These are phyloP conservation scores for Medakamo hakoo DNA, from an alignment of 139 green algal genomes.

Conservation along the genomic window DNA sequence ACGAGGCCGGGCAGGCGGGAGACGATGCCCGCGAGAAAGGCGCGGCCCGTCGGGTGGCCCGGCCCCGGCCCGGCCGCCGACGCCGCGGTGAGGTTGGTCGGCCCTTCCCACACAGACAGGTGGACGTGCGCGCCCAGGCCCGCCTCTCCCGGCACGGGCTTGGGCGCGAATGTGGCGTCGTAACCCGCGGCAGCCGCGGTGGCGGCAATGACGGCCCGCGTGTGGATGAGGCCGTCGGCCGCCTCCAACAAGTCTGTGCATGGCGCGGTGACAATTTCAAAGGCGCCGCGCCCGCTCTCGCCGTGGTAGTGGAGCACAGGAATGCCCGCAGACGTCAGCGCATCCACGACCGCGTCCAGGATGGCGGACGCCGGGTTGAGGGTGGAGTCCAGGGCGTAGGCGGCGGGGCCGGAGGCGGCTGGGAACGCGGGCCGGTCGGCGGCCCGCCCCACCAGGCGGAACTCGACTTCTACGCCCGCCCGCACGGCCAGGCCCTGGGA, in stretches of 20 bases:
- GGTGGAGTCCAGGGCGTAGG: background rate
- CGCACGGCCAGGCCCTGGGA: background rate
- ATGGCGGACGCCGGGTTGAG: background rate
- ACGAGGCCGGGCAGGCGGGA: slow-evolving; percentile 32
- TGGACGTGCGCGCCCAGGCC: slow-evolving; percentile 41
- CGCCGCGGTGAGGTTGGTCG: background rate
- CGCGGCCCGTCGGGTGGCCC: slow-evolving; percentile 1
- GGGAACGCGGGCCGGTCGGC: no score
- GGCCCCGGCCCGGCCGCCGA: background rate
- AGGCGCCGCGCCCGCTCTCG: slow-evolving; percentile 35
- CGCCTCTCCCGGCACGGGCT: slow-evolving; percentile 13
- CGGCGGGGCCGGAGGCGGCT: no score
- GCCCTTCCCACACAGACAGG: slow-evolving; percentile 34
- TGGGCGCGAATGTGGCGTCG: slow-evolving; percentile 35
- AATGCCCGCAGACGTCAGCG: background rate
- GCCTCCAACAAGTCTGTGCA: slow-evolving; percentile 5
- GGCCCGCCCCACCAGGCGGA: background rate
- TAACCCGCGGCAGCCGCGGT: slow-evolving; percentile 20
- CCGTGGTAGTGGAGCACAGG: slow-evolving; percentile 35
- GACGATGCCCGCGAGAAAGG: slow-evolving; percentile 42
- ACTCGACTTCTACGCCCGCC: background rate
- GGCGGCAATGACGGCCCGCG: slow-evolving; percentile 21
- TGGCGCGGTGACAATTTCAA: slow-evolving; percentile 27
- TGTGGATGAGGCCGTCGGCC: slow-evolving; percentile 32
- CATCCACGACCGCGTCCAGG: background rate